Conservation (phyloP, 1,139 yeast genomes). For the Scheffersomyces illinoinensis region DNA sequence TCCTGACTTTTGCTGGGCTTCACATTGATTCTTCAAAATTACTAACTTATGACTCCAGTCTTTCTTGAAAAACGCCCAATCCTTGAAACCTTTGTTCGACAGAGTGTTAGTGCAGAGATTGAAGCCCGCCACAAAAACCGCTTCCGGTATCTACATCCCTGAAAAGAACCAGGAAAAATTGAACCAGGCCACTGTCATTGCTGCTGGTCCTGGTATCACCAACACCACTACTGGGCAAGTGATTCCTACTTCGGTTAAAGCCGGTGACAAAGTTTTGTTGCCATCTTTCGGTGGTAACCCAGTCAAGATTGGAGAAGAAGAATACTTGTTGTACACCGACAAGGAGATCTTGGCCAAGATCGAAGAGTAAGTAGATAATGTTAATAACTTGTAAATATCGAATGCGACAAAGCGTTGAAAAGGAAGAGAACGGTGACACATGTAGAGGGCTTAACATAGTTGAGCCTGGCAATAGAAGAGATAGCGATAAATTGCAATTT, state of each 20-base stretch:
- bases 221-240: constrained; percentile 62
- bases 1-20: neutral
- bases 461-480: neutral
- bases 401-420: neutral
- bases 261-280: constrained; percentile 91
- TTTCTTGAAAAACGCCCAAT: constrained; percentile 79
- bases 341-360: constrained; percentile 93
- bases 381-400: neutral
- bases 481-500: neutral
- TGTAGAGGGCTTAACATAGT: neutral
- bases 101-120: constrained; percentile 93
- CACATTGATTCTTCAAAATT: neutral
- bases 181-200: constrained; percentile 77
- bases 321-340: constrained; percentile 79
- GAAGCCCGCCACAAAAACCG: constrained; percentile 89
- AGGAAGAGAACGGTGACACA: neutral
- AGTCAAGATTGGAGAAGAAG: constrained; percentile 83
- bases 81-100: constrained; percentile 90
- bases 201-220: constrained; percentile 83
- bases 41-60: constrained; percentile 29
- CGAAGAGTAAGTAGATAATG: constrained; percentile 25
- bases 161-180: constrained; percentile 95
- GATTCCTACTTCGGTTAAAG: constrained; percentile 70
- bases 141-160: constrained; percentile 93
- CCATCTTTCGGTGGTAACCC: constrained; percentile 90